Conservation (phyloP, 495 filamentous ascomycete species). For the Bryoglossum gracile region DNA sequence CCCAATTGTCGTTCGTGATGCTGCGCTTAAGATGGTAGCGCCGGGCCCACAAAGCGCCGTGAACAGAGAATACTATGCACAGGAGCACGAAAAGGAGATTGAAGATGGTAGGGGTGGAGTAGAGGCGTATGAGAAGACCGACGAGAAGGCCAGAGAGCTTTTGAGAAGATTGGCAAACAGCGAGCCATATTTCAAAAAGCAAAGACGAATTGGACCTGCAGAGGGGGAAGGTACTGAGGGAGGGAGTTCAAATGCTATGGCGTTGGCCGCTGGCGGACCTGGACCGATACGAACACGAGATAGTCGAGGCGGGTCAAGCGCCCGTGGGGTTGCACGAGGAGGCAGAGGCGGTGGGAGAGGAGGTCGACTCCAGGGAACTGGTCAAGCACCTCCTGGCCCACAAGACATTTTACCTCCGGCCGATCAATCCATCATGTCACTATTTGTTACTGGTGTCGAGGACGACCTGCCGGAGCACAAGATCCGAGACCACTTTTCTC, state of each 20-base stretch:
- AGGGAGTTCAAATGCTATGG: slow-evolving; percentile 35
- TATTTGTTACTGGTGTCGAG: slow-evolving; percentile 93
- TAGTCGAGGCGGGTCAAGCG: slow-evolving; percentile 42
- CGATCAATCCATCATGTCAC: slow-evolving; percentile 77
- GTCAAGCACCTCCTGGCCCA: slow-evolving; percentile 68
- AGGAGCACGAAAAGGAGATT: slow-evolving; percentile 91
- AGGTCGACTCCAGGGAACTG: slow-evolving; percentile 59
- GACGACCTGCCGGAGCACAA: slow-evolving; percentile 92
- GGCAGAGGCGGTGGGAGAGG: slow-evolving; percentile 39
- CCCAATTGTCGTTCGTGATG: slow-evolving; percentile 88
- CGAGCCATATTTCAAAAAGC: slow-evolving; percentile 88
- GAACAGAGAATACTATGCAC: slow-evolving; percentile 95
- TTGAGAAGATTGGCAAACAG: slow-evolving; percentile 78
- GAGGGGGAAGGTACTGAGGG: slow-evolving; percentile 43
- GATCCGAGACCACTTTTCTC: slow-evolving; percentile 80
- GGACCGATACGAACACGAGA: slow-evolving; percentile 67
- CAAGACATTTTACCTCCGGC: slow-evolving; percentile 78
- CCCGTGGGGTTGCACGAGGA: slow-evolving; percentile 41
- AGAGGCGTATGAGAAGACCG: slow-evolving; percentile 89
- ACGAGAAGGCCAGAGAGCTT: slow-evolving; percentile 89
- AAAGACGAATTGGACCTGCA: slow-evolving; percentile 55
- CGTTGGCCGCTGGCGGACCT: slow-evolving; percentile 41
- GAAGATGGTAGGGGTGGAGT: slow-evolving; percentile 76
- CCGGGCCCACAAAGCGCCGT: slow-evolving; percentile 84
- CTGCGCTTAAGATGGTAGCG: slow-evolving; percentile 94